Evolutionary conservation across 2,329 filamentous ascomycete species (phyloP), one percentile per base, ranked within the genome.

Genomic region (Curvularia eragrostidis): DNA sequence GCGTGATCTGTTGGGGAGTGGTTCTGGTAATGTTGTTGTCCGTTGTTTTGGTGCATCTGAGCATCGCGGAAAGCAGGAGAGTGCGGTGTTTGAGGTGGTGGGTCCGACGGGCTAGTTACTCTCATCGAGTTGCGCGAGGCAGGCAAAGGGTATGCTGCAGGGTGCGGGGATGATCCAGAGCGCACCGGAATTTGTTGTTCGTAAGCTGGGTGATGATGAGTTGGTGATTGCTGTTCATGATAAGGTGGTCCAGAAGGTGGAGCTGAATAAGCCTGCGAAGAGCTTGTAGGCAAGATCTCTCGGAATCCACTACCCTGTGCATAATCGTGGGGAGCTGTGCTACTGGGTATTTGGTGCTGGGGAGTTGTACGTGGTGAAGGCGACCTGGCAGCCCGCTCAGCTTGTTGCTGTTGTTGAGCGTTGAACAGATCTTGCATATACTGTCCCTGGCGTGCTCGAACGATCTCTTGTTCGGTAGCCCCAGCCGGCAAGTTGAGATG

Each of bases 401-500:
- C 69, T 51, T 74, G 66, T 41, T 69, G 54, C 32, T 75, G 72
- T 42, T 75, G 66, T 43, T 74, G 73, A 23, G 68, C 66, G 26
- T 69, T 66, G 26, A 75, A 65, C 19, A 73, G 71, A 56, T 73
- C 67, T 46, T 73, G 65, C 61, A 77, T 72, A 10, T 74, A 72
- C 48, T 77, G 74, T 43, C 69, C 66, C 36, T 76, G 74, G 9
- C 70, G 72, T 52, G 72, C 72, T 39, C 72, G 70, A 41, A 75
- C 72, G 52, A 75, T 74, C 41, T 77, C 74, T 50, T 76, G 71
- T 39, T 75, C 73, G 2, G 71, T 74, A 2, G 70, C 72, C 49
- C 74, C 72, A 24, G 67, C 65, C 4, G 73, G 75, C 13, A 77
- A 64, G 50, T 72, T 73, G 51, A 75, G 51, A 58, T 75, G 69